These are phyloP conservation scores for Chaetothyriales sp. DNA, from an alignment of 2,329 filamentous ascomycete genomes.

Conservation along the genomic window DNA sequence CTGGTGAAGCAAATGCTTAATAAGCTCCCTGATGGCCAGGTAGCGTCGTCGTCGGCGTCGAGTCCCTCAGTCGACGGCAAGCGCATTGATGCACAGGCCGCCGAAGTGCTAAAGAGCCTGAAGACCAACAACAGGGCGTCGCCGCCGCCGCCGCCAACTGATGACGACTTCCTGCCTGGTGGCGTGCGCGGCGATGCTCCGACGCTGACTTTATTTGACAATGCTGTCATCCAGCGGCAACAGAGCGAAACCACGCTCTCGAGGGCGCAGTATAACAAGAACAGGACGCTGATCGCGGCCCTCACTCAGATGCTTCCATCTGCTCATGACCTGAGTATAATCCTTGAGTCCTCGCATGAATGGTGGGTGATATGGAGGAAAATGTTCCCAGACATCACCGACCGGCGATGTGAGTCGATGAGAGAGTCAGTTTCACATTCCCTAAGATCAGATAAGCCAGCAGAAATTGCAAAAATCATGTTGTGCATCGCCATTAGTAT, in stretches of 20 bases:
- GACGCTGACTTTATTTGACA: constrained; percentile 27
- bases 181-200: constrained; percentile 25
- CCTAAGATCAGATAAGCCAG: constrained; percentile 24
- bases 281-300: constrained; percentile 16
- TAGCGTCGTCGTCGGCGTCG: background rate
- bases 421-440: constrained; percentile 27
- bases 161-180: constrained; percentile 14
- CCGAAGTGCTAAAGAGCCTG: constrained; percentile 18
- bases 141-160: background rate
- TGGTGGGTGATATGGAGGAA: constrained; percentile 24
- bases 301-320: constrained; percentile 26
- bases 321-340: constrained; percentile 20
- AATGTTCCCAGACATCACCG: constrained; percentile 23
- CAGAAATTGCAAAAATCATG: constrained; percentile 29
- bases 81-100: constrained; percentile 17
- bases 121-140: constrained; percentile 11
- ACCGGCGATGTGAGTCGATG: constrained; percentile 16
- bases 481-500: constrained; percentile 33
- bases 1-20: constrained; percentile 24
- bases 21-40: constrained; percentile 16
- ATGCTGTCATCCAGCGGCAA: constrained; percentile 24
- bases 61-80: constrained; percentile 5
- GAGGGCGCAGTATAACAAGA: constrained; percentile 19
- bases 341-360: constrained; percentile 21
- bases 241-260: constrained; percentile 20